Conservation (phyloP, 2,329 filamentous ascomycete species). For the Alternaria sp. region DNA sequence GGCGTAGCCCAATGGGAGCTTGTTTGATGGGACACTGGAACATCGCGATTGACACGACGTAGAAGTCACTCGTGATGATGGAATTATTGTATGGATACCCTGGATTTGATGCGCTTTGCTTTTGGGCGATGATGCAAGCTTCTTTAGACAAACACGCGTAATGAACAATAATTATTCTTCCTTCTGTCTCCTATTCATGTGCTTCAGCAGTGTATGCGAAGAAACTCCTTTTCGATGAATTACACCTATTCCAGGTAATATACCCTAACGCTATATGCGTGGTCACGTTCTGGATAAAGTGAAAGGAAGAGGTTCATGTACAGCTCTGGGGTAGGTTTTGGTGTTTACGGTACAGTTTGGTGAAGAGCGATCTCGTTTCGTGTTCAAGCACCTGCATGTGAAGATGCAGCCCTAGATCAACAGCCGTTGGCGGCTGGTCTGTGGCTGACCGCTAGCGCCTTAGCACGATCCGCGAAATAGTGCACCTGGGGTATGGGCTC, state of each 20-base stretch:
- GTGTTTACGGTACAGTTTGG: no score
- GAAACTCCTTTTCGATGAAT: background rate
- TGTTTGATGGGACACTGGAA: conserved; percentile 39
- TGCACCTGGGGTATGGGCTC: conserved; percentile 10
- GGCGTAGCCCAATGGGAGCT: conserved; percentile 65
- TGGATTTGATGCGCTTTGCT: conserved; percentile 1
- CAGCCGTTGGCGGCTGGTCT: conserved; percentile 16
- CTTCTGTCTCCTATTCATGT: background rate
- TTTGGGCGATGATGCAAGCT: background rate
- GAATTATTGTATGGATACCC: conserved; percentile 20
- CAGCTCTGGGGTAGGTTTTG: no score
- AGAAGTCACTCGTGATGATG: background rate
- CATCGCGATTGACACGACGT: background rate
- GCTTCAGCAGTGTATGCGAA: background rate
- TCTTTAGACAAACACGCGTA: background rate
- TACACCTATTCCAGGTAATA: background rate
- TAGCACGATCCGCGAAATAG: conserved; percentile 17
- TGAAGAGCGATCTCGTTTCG: background rate
- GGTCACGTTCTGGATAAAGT: no score
- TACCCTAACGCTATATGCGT: no score
- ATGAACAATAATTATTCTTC: background rate
- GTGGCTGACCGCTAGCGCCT: conserved; percentile 15
- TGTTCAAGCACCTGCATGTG: conserved; percentile 4
- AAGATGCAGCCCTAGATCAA: conserved; percentile 10
- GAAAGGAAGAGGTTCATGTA: no score